These are phyloP conservation scores for Pleurotus platypus DNA, from an alignment of 768 basidiomycete species.

Conservation along the genomic window DNA sequence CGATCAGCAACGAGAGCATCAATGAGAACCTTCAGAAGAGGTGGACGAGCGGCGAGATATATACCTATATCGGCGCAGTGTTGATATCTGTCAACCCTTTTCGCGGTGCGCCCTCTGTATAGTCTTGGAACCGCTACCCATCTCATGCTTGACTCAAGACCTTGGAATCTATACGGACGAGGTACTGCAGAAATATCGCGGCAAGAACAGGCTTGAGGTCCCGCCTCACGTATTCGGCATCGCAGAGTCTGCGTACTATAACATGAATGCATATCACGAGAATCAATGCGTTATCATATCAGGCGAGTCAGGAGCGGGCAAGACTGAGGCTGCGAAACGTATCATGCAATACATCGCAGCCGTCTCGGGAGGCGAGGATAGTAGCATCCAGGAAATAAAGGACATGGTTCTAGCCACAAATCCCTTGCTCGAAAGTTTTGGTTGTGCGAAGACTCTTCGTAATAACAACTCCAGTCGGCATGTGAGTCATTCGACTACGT, in stretches of 20 bases:
- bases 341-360: constrained; percentile 99
- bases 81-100: constrained; percentile 99
- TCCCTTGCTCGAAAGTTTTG: constrained; percentile 95
- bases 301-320: constrained; percentile 98
- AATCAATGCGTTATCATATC: constrained; percentile 99
- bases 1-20: constrained; percentile 96
- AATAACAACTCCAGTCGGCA: constrained; percentile 99
- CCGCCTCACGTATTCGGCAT: constrained; percentile 98
- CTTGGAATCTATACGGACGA: constrained; percentile 98
- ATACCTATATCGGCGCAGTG: constrained; percentile 98
- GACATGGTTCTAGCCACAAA: constrained; percentile 99
- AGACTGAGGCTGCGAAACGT: constrained; percentile 98
- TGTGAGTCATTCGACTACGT: constrained; percentile 48
- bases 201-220: constrained; percentile 97
- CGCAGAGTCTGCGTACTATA: constrained; percentile 96
- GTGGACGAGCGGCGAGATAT: constrained; percentile 94
- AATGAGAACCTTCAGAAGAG: constrained; percentile 98
- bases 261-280: constrained; percentile 99
- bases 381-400: constrained; percentile 95
- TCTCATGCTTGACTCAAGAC: constrained; percentile 44
- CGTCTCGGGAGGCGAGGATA: constrained; percentile 84
- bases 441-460: constrained; percentile 96
- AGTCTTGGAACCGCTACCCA: constrained; percentile 1
- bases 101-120: constrained; percentile 51
- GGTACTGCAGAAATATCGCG: constrained; percentile 78